phyloP scores from a whole-genome alignment of 164 flowering plant species.

The Piper betle region DNA sequence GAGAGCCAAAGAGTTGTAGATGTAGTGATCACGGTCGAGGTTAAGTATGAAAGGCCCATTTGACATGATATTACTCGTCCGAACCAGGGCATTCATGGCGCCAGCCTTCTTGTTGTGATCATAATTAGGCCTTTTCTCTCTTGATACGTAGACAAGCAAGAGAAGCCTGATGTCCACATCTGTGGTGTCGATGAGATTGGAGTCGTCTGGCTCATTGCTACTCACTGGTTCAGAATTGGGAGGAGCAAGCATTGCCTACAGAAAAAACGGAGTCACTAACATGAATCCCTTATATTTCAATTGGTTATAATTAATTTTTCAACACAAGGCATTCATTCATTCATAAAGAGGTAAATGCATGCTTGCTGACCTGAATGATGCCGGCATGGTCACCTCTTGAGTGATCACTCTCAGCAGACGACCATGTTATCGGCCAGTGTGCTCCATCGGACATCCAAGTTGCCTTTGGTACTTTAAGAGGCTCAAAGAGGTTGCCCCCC shows the following conservation, averaged over 20 bases:
- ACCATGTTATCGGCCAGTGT: conserved; percentile 93
- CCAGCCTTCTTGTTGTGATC: conserved; percentile 99
- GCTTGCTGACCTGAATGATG: conserved; percentile 58
- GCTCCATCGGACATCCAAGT: conserved; percentile 96
- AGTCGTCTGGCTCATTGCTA: conserved; percentile 43
- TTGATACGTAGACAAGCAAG: conserved; percentile 82
- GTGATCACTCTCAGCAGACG: conserved; percentile 50
- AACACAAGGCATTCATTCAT: neutral
- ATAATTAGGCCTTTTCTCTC: conserved; percentile 81
- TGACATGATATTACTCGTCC: conserved; percentile 82
- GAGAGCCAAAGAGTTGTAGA: conserved; percentile 66
- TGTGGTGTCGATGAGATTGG: conserved; percentile 44
- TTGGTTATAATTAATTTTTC: neutral
- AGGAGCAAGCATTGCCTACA: conserved; percentile 76
- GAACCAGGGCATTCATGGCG: conserved; percentile 88
- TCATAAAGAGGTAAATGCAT: neutral
- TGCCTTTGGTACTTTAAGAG: conserved; percentile 54
- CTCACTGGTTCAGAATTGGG: conserved; percentile 58
- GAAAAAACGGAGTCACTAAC: neutral
- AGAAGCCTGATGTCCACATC: conserved; percentile 75
- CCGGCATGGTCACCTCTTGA: conserved; percentile 87
- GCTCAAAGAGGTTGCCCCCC: conserved; percentile 37
- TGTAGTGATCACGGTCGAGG: conserved; percentile 91
- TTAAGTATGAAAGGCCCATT: conserved; percentile 92
- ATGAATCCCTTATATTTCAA: neutral